Base-by-base conservation (phyloP, 768 basidiomycete species). In the Leccinum ochraceum region DNA sequence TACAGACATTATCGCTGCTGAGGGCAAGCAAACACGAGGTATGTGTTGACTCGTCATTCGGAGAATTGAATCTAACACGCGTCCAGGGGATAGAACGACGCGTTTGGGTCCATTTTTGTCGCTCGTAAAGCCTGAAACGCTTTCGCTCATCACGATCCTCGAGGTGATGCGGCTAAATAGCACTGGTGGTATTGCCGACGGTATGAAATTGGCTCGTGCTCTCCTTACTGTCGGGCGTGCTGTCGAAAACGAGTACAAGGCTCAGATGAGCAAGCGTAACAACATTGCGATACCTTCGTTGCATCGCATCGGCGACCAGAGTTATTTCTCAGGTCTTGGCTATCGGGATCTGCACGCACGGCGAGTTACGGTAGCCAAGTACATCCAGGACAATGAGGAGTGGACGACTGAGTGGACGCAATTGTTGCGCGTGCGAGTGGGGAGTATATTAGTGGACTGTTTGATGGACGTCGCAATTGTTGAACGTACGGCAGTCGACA, bases 241-340 rank as follows among this genome's bases (percentile, higher is more conserved):
- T 0, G 85, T 98, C 37, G 96, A 98, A 77, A 81, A 85, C 54
- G 95, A 98, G 78, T 91, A 95, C 79, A 90, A 95, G 72, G 86
- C 92, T 3, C 82, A 90, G 70, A 86, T 93, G 69, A 88, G 87
- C 76, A 85, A 82, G 67, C 80, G 79, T 66, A 81, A 86, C 70
- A 78, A 84, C 42, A 86, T 92, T 30, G 75, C 77, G 1, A 49
- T 87, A 6, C 82, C 84, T 0, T 61, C 71, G 0, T 56, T 74
- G 53, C 61, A 62, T 17, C 72, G 75, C 4, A 62, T 66, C 6
- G 66, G 67, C 24, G 30, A 74, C 66, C 67, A 74, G 16, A 79
- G 80, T 46, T 83, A 79, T 65, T 91, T 90, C 72, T 80, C 83
- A 1, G 77, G 78, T 6, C 69, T 82, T 58, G 88, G 88, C 0